These are phyloP conservation scores for Astrothelium subdiscretum DNA, from an alignment of 495 filamentous ascomycete genomes.

Conservation along the genomic window DNA sequence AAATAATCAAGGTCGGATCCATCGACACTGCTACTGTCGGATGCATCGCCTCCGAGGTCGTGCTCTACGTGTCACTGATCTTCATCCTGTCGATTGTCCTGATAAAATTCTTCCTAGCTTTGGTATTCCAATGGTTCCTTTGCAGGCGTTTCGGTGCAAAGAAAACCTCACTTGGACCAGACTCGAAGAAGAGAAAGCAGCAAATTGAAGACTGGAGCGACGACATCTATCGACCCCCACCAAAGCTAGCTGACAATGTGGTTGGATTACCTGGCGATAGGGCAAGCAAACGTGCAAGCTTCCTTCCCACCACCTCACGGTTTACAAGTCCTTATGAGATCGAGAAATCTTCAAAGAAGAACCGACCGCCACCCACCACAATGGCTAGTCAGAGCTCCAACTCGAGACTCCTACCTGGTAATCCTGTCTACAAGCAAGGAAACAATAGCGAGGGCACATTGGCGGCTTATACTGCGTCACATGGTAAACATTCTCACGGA, in stretches of 20 bases:
- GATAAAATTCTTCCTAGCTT: slow-evolving; percentile 78
- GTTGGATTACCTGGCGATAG: slow-evolving; percentile 45
- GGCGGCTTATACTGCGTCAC: slow-evolving; percentile 31
- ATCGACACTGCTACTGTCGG: slow-evolving; percentile 95
- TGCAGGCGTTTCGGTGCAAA: slow-evolving; percentile 66
- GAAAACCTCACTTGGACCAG: slow-evolving; percentile 57
- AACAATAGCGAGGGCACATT: slow-evolving; percentile 57
- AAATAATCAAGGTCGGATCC: slow-evolving; percentile 91
- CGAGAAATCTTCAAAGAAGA: slow-evolving; percentile 40
- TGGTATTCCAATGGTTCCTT: slow-evolving; percentile 93
- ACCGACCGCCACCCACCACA: slow-evolving; percentile 59
- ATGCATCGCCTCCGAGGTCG: slow-evolving; percentile 94
- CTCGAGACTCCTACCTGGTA: slow-evolving; percentile 58
- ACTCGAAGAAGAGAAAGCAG: slow-evolving; percentile 68
- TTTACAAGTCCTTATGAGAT: slow-evolving; percentile 90
- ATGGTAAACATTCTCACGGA: slow-evolving; percentile 8
- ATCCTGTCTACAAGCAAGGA: slow-evolving; percentile 54
- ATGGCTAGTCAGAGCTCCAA: slow-evolving; percentile 90
- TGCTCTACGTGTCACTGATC: slow-evolving; percentile 85
- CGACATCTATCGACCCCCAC: slow-evolving; percentile 87
- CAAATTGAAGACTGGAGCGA: slow-evolving; percentile 99
- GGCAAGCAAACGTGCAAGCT: slow-evolving; percentile 70
- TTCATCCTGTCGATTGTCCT: slow-evolving; percentile 87
- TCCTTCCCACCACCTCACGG: slow-evolving; percentile 75
- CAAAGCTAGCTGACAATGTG: slow-evolving; percentile 59